Evolutionary conservation across 345 rosid species (phyloP), one percentile per base, ranked within the genome.

Genomic region (Acer yangbiense): DNA sequence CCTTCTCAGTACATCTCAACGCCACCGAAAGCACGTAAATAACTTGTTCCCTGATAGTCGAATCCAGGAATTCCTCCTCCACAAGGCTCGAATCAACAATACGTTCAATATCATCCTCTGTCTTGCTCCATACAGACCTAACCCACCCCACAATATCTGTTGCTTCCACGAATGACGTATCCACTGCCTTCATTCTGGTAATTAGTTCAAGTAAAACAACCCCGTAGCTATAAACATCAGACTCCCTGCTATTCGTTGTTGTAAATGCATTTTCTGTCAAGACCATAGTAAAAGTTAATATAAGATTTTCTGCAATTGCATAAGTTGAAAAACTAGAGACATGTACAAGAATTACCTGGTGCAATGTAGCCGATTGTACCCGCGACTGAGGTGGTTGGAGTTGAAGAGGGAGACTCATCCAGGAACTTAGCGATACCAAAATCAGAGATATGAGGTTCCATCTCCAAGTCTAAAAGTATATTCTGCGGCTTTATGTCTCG

Each of bases 311-410:
- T 25, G 21, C 14, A 55, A 18, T 18, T 6, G 14, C 71, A 39
- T 13, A 73, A 48, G 6, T 6, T 14, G 7, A n/a, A 54, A 54
- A 5, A 27, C n/a, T 41, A 7, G n/a, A 44, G 23, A 25, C 18
- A 29, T 52, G n/a, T 41, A 32, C 46, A 55, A 44, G 29, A 66
- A 55, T 62, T 85, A 92, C 98, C 97, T 73, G 98, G 98, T 65
- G 97, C 96, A 0, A 91, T 91, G 68, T 94, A 91, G 10, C 97
- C 98, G 13, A 87, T 74, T 13, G 98, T 94, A 46, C 98, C 98
- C 8, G 80, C 80, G 67, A 92, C 82, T 6, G 82, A 21, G 11
- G n/a, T 60, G 32, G 94, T 80, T 39, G 83, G 78, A n/a, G 85
- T 69, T 43, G 90, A 78, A 48, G 83, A 62, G 9, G 88, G 80